phyloP scores from a whole-genome alignment of 2,329 filamentous ascomycete genomes.

The Cladosporium sp. region DNA sequence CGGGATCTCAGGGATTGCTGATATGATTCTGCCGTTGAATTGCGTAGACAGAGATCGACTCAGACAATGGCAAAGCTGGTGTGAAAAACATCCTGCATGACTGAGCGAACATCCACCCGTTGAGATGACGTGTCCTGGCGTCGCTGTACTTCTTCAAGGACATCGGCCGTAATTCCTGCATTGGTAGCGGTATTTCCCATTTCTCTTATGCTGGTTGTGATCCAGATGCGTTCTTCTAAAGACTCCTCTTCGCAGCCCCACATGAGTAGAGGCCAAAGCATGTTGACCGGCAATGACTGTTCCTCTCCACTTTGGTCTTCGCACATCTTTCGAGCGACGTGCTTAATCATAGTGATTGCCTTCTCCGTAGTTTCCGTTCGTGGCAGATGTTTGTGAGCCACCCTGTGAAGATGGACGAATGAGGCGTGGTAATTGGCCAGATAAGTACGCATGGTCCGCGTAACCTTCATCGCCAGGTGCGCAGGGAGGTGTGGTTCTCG shows the following conservation, averaged over 20 bases:
- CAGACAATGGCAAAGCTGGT: constrained; percentile 52
- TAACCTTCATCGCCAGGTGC: constrained; percentile 48
- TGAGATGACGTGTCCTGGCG: constrained; percentile 35
- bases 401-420: constrained; percentile 54
- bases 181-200: constrained; percentile 38
- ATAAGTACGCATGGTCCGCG: constrained; percentile 52
- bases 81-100: constrained; percentile 45
- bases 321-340: constrained; percentile 27
- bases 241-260: constrained; percentile 54
- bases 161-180: constrained; percentile 37
- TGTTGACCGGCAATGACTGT: constrained; percentile 50
- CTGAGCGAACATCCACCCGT: constrained; percentile 36
- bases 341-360: constrained; percentile 44
- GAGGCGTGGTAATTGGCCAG: constrained; percentile 55
- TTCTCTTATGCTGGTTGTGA: constrained; percentile 45
- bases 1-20: too few relatives aligned
- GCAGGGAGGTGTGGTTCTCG: constrained; percentile 46
- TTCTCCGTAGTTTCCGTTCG: constrained; percentile 49
- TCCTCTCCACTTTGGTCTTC: too few relatives aligned
- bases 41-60: constrained; percentile 5
- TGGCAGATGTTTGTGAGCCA: constrained; percentile 53
- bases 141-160: constrained; percentile 37
- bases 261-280: constrained; percentile 57
- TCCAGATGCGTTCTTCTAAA: constrained; percentile 46
- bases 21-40: too few relatives aligned